phyloP scores from a whole-genome alignment of 2,329 filamentous ascomycete species.

The Claviceps fusiformis region DNA sequence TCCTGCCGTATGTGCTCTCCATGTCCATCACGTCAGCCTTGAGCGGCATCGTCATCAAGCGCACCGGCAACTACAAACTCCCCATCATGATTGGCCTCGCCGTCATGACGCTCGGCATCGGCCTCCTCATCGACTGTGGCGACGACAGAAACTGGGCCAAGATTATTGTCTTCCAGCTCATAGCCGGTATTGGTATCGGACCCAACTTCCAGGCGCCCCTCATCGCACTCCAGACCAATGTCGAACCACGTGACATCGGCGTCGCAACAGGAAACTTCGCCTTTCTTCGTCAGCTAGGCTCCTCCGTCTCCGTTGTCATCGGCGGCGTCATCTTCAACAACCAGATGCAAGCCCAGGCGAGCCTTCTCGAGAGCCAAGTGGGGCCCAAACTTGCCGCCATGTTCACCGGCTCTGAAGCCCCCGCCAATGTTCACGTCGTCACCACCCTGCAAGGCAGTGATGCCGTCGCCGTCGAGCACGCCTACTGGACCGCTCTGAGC shows the following conservation, averaged over 20 bases:
- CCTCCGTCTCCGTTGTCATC: conserved; percentile 54
- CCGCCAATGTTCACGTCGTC: conserved; percentile 46
- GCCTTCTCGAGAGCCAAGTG: conserved; percentile 33
- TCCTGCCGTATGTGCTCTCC: conserved; percentile 56
- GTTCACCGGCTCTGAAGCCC: conserved; percentile 46
- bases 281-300: conserved; percentile 56
- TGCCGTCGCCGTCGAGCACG: conserved; percentile 26
- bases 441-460: conserved; percentile 33
- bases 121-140: conserved; percentile 49
- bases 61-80: conserved; percentile 51
- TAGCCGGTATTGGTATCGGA: conserved; percentile 50
- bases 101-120: conserved; percentile 51
- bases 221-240: conserved; percentile 52
- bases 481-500: conserved; percentile 35
- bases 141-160: conserved; percentile 39
- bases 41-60: conserved; percentile 43
- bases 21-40: conserved; percentile 48
- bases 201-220: conserved; percentile 58
- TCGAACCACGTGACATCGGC: conserved; percentile 51
- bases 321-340: conserved; percentile 74
- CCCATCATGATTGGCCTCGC: conserved; percentile 45
- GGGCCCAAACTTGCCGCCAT: conserved; percentile 33
- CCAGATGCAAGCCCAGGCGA: conserved; percentile 45
- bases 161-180: conserved; percentile 46
- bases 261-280: conserved; percentile 53